A percentile compares a stretch with the other conserved stretches of the same genome.
Conservation (phyloP, 2,329 filamentous ascomycete genomes). For the Tolypocladium pustulatum region DNA sequence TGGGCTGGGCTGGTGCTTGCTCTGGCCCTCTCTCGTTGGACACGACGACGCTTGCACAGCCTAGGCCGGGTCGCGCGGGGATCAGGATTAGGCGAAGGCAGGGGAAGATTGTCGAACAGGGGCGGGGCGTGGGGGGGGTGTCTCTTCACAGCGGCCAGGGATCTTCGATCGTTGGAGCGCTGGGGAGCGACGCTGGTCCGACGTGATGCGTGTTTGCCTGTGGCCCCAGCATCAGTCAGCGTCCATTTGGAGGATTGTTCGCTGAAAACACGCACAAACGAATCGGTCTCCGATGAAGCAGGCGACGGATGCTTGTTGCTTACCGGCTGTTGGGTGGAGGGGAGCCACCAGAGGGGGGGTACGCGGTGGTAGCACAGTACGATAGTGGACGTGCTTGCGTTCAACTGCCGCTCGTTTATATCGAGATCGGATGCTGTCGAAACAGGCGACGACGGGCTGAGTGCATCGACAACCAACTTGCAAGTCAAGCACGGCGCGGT, state of each 20-base stretch:
- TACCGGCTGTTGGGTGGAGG: neutral
- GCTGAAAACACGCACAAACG: conserved; percentile 1
- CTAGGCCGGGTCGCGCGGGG: conserved; percentile 14
- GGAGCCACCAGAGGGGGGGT: neutral
- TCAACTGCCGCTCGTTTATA: neutral
- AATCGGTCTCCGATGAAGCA: neutral
- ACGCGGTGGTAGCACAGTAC: neutral
- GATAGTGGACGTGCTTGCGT: neutral
- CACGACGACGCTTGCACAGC: conserved; percentile 11
- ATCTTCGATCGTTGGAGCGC: conserved; percentile 2
- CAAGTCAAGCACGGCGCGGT: neutral
- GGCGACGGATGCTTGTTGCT: neutral
- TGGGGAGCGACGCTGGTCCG: neutral
- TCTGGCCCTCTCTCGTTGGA: conserved; percentile 11
- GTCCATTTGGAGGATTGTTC: neutral
- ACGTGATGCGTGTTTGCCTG: neutral
- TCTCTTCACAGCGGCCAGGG: conserved; percentile 4
- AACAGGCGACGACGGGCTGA: neutral
- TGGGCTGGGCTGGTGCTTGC: conserved; percentile 10
- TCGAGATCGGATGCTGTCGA: conserved; percentile 3
- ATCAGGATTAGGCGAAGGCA: conserved; percentile 16
- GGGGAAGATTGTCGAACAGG: conserved; percentile 19
- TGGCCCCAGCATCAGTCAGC: neutral
- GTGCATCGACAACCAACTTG: neutral
- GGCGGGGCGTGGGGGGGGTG: conserved; percentile 13